Evolutionary conservation across 23 red algal species (phyloP).

Genomic region (Agarophyton chilense): DNA sequence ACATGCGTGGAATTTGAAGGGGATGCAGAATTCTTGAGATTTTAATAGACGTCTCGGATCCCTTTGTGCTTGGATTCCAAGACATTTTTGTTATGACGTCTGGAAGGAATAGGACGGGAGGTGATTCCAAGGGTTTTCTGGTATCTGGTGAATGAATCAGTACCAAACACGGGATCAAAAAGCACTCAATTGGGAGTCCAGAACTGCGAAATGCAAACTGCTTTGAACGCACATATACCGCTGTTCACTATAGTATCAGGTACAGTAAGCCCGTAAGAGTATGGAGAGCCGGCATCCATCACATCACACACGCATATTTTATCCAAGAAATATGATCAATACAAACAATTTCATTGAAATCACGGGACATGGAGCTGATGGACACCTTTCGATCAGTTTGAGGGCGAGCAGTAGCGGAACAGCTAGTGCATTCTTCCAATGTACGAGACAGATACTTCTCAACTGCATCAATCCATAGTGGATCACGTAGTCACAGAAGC

Average conservation of each 20-base stretch:
- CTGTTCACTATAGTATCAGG: background rate
- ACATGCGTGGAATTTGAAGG: too few relatives aligned
- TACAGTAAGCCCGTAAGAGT: background rate
- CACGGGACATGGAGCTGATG: background rate
- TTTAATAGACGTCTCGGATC: background rate
- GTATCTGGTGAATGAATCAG: background rate
- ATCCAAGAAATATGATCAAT: conserved; percentile 42
- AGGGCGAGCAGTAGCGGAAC: background rate
- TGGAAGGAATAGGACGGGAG: background rate
- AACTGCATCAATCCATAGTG: conserved; percentile 6
- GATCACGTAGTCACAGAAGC: background rate
- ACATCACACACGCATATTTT: conserved; percentile 1
- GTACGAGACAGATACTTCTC: background rate
- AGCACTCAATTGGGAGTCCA: conserved; percentile 29
- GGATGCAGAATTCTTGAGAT: background rate
- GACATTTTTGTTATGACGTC: conserved; percentile 33
- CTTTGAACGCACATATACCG: background rate
- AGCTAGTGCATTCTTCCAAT: conserved; percentile 39
- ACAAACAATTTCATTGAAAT: conserved; percentile 17
- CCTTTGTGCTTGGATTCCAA: conserved; percentile 25
- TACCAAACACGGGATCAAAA: conserved; percentile 35
- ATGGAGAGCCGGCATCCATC: conserved; percentile 24
- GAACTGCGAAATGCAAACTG: conserved; percentile 15
- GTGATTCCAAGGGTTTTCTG: background rate
- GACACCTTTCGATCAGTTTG: background rate